A percentile compares a stretch with the other conserved stretches of the same genome.
Evolutionary conservation across 257 asterid genomes (phyloP).

Genomic region (Marsdenia floribunda): DNA sequence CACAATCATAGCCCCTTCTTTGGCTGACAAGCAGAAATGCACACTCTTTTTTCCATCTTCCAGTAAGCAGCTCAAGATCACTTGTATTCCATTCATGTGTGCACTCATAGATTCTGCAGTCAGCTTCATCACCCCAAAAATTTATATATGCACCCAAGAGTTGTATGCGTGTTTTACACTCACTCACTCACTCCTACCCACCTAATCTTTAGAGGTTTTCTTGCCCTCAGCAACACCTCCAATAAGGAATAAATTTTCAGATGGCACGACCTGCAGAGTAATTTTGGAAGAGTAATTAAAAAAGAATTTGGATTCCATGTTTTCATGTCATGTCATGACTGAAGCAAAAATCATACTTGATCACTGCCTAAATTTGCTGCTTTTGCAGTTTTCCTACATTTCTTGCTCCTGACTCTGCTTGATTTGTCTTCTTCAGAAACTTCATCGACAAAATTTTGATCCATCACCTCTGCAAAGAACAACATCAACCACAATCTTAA

Average conservation of each 20-base stretch:
- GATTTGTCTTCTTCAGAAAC: slow-evolving; percentile 36
- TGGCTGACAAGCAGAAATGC: not conserved
- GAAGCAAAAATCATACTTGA: slow-evolving; percentile 29
- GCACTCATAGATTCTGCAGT: not conserved
- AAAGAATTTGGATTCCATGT: not conserved
- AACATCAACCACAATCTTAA: not conserved
- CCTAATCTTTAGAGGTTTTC: slow-evolving; percentile 21
- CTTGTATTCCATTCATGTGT: too few relatives aligned
- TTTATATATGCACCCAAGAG: not conserved
- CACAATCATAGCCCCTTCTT: not conserved
- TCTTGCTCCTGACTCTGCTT: slow-evolving; percentile 15
- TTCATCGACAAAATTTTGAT: slow-evolving; percentile 60
- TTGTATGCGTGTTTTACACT: not conserved
- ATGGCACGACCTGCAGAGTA: slow-evolving; percentile 42
- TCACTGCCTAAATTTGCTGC: slow-evolving; percentile 26
- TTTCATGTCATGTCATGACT: not conserved
- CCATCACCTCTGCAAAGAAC: slow-evolving; percentile 45
- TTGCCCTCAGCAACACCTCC: slow-evolving; percentile 19
- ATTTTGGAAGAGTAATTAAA: not conserved
- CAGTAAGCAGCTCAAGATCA: not conserved
- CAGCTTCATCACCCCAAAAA: not conserved
- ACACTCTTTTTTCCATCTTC: not conserved
- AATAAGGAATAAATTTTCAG: slow-evolving; percentile 12
- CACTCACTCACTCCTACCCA: not conserved
- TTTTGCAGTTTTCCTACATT: slow-evolving; percentile 28